Conservation (phyloP, 1,139 yeast genomes). For the Candida dubliniensis region DNA sequence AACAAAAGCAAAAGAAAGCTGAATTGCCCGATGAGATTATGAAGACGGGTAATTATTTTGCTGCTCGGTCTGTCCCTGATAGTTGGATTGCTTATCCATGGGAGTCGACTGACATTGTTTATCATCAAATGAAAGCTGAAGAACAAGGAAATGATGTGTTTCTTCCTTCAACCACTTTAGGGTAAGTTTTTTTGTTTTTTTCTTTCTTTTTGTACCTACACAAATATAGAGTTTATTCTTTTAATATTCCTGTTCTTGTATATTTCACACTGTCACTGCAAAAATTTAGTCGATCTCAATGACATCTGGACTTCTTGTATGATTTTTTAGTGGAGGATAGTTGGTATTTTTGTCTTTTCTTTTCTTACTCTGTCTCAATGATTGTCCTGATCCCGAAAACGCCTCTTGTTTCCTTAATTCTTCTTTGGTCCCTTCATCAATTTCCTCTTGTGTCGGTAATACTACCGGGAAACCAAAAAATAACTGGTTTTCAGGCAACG, state of each 20-base stretch:
- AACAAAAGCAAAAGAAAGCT: conserved; percentile 85
- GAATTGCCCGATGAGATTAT: conserved; percentile 65
- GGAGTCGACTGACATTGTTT: conserved; percentile 90
- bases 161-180: conserved; percentile 36
- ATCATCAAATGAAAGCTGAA: conserved; percentile 77
- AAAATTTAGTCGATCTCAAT: conserved; percentile 66
- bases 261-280: too few relatives aligned
- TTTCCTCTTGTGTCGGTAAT: conserved; percentile 58
- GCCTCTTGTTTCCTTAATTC: conserved; percentile 19
- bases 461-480: conserved; percentile 92
- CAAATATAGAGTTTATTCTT: not conserved
- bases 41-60: conserved; percentile 72
- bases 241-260: too few relatives aligned
- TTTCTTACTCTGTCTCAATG: conserved; percentile 72
- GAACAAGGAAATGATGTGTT: conserved; percentile 65
- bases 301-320: conserved; percentile 67
- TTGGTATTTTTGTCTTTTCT: conserved; percentile 58
- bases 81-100: conserved; percentile 98
- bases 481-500: conserved; percentile 78
- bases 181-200: conserved; percentile 1
- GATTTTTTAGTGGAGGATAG: conserved; percentile 47
- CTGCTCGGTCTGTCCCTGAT: conserved; percentile 90
- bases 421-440: conserved; percentile 27
- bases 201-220: not conserved
- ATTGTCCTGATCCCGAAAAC: conserved; percentile 66